Base-by-base conservation (phyloP, 1,284 basidiomycete species). In the Fomitopsis palustris region DNA sequence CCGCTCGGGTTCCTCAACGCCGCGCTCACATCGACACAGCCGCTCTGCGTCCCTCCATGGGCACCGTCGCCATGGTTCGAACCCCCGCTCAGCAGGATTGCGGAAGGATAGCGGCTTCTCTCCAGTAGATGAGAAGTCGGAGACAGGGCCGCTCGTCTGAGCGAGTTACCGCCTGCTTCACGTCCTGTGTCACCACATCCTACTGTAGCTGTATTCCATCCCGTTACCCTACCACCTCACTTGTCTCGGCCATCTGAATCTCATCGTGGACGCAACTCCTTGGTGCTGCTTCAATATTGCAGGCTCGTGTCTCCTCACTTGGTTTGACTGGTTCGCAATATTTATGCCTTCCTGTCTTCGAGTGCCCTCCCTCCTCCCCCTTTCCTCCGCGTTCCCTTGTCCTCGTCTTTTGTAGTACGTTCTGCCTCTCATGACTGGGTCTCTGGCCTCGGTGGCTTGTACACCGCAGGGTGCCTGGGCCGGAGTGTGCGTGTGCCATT, bases 61-160 rank as follows among this genome's bases (percentile, higher is more conserved):
- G 6, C 64, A 68, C 55, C 60, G 61, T 47, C 63, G 57, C 70
- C 45, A 68, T 65, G 31, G 79, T 80, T 9, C 72, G 19, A 52
- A 43, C 16, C n/a, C 52, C 17, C 57, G 53, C 43, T 16, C 38
- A 38, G 29, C 54, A 25, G 78, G 29, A 56, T 66, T 19, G 76
- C 76, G 57, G 66, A 67, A 63, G 68, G 72, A 58, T 5, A 47
- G 52, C 55, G 37, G 29, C 19, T 54, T 35, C n/a, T 37, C 56
- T 16, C 23, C 54, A 33, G 41, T 38, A 21, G 58, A 59, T 25
- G 61, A 64, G 56, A 61, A 62, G 57, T 31, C 53, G 19, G 53
- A 59, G 45, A 35, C 47, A 25, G 55, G 47, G 43, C 53, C 54
- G 45, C 55, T 60, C 19, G 16, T 53, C 14, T 56, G 54, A 56